phyloP scores from a whole-genome alignment of 805 yeast species.

The Wickerhamiella brachini region DNA sequence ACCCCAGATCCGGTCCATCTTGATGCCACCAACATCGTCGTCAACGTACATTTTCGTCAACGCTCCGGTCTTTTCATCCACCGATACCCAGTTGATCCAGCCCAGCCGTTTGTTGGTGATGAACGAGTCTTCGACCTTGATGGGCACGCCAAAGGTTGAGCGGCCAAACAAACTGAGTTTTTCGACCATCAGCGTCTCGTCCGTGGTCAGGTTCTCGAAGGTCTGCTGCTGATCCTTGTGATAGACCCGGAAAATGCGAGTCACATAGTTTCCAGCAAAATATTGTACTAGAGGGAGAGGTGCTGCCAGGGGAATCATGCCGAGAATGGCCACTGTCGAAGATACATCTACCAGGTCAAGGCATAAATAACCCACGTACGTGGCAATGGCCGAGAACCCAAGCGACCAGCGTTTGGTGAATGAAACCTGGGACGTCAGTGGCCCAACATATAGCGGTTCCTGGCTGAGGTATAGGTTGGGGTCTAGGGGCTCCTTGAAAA shows the following conservation, averaged over 20 bases:
- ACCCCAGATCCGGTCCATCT: conserved; percentile 79
- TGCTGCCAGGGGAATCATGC: conserved; percentile 32
- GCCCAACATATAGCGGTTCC: conserved; percentile 51
- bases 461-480: conserved; percentile 40
- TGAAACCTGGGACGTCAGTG: conserved; percentile 47
- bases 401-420: conserved; percentile 47
- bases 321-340: conserved; percentile 28
- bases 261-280: conserved; percentile 52
- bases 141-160: conserved; percentile 46
- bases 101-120: conserved; percentile 30
- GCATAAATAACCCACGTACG: conserved; percentile 48
- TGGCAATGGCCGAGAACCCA: conserved; percentile 46
- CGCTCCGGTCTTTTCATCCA: conserved; percentile 20
- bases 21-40: conserved; percentile 67
- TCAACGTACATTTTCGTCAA: conserved; percentile 39
- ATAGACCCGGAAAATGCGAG: conserved; percentile 57
- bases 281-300: conserved; percentile 47
- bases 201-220: conserved; percentile 40
- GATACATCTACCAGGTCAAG: conserved; percentile 20
- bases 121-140: conserved; percentile 34
- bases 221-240: conserved; percentile 49
- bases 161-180: conserved; percentile 57
- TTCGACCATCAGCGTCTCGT: conserved; percentile 57
- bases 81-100: conserved; percentile 34
- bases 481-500: conserved; percentile 35